Base-by-base conservation (phyloP, 169 alveolate species). In the Miamiensis avidus region DNA sequence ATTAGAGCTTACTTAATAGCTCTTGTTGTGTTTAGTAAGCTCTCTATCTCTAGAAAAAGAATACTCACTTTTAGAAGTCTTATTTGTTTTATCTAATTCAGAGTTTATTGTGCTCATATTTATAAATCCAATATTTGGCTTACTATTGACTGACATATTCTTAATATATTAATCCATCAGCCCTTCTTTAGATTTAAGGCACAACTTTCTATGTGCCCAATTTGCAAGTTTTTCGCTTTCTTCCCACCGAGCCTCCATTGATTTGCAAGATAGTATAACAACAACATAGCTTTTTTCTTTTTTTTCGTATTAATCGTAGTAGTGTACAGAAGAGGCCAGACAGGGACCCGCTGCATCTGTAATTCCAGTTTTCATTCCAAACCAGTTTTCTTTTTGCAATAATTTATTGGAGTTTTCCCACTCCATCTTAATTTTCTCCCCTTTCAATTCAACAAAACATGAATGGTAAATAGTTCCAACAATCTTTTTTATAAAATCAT, bases 341-440 rank as follows among this genome's bases (percentile, higher is more conserved):
- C 84, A 79, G 28, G 74, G 84, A 11, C 84, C 84, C 0, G 84
- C 84, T 34, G 34, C 29, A 79, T 79, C 84, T n/a, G 84, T 79
- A 1, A 65, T 34, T 27, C 84, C 84, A 0, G 84, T 79, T 49
- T 79, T 79, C 4, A 79, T 30, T 49, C 84, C 84, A 33, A 34
- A 65, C 73, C 76, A 64, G 34, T 64, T 20, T 49, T 49, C 77
- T 34, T 79, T 74, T 74, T 74, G 29, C 28, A 79, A 64, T 49
- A 79, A 49, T 79, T 79, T 79, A 79, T 79, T 79, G n/a, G 84
- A 49, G 64, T 79, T 79, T 29, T 34, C 76, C 84, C 84, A 79
- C n/a, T 34, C 33, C 64, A 49, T 34, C 26, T 32, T 25, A 49
- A 49, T 4, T 49, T 49, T 11, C 20, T 49, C 69, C 4, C 20